These are phyloP conservation scores for Pichia insulana DNA, from an alignment of 805 yeast species.

Conservation along the genomic window DNA sequence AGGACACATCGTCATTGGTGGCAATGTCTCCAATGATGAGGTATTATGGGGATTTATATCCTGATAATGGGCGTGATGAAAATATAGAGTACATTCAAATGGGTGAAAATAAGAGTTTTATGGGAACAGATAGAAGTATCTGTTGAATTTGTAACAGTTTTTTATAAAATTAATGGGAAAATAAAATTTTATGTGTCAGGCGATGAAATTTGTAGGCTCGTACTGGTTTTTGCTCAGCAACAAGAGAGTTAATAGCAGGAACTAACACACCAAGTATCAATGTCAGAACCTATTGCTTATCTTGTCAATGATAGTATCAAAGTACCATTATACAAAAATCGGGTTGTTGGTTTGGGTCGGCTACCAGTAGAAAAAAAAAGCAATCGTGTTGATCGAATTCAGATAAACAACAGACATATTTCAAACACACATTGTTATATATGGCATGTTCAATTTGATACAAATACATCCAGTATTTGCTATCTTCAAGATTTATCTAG, in stretches of 20 bases:
- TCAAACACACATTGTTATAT: constrained; percentile 38
- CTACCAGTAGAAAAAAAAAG: constrained; percentile 11
- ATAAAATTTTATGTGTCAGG: too few species aligned
- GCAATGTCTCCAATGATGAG: constrained; percentile 11
- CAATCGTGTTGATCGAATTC: constrained; percentile 16
- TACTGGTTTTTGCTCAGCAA: too few species aligned
- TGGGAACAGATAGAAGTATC: background rate
- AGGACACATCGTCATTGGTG: background rate
- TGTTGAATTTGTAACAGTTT: background rate
- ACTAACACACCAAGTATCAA: too few species aligned
- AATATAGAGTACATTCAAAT: background rate
- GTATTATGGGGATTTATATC: constrained; percentile 13
- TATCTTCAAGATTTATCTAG: constrained; percentile 43
- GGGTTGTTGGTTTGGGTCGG: constrained; percentile 38
- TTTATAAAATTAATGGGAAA: too few species aligned
- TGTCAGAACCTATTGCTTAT: background rate
- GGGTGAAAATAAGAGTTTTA: background rate
- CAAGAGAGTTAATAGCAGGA: too few species aligned
- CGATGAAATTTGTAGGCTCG: too few species aligned
- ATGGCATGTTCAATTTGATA: constrained; percentile 37
- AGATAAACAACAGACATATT: constrained; percentile 22
- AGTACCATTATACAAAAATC: constrained; percentile 21
- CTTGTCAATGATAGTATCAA: background rate
- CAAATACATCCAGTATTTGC: constrained; percentile 34
- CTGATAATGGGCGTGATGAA: constrained; percentile 12